phyloP scores from a whole-genome alignment of 768 basidiomycete species.

The Xanthoconium purpureum region DNA sequence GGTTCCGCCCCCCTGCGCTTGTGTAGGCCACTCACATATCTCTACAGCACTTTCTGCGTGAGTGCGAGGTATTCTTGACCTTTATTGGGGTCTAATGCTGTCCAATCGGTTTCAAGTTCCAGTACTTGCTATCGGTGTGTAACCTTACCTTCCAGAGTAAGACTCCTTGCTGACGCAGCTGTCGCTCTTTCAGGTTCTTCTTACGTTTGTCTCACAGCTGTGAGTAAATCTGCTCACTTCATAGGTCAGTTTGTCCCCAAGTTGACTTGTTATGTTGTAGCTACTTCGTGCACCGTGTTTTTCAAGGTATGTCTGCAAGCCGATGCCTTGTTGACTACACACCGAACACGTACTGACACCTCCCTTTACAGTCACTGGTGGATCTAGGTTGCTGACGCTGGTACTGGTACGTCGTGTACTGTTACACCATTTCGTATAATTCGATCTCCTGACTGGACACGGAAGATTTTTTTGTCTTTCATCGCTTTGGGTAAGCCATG shows the following conservation, averaged over 20 bases:
- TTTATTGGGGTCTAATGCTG: background rate
- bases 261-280: slow-evolving; percentile 10
- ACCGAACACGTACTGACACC: background rate
- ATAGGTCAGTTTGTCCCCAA: background rate
- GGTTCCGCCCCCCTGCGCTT: background rate
- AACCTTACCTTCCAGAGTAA: background rate
- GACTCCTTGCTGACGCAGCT: background rate
- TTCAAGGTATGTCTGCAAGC: slow-evolving; percentile 17
- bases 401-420: slow-evolving; percentile 15
- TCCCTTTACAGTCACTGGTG: slow-evolving; percentile 17
- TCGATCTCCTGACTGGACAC: background rate
- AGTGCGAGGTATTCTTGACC: slow-evolving; percentile 9
- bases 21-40: slow-evolving; percentile 1
- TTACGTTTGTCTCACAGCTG: slow-evolving; percentile 28
- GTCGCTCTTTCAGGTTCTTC: slow-evolving; percentile 17
- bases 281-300: slow-evolving; percentile 25
- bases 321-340: background rate
- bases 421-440: background rate
- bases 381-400: slow-evolving; percentile 12
- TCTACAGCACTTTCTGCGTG: slow-evolving; percentile 29
- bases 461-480: slow-evolving; percentile 19
- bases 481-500: slow-evolving; percentile 21
- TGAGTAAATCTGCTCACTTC: slow-evolving; percentile 6
- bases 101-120: slow-evolving; percentile 15
- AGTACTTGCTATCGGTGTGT: slow-evolving; percentile 26